Evolutionary conservation across 2,329 filamentous ascomycete species (phyloP).

Genomic region (Tolypocladium guangdongense): DNA sequence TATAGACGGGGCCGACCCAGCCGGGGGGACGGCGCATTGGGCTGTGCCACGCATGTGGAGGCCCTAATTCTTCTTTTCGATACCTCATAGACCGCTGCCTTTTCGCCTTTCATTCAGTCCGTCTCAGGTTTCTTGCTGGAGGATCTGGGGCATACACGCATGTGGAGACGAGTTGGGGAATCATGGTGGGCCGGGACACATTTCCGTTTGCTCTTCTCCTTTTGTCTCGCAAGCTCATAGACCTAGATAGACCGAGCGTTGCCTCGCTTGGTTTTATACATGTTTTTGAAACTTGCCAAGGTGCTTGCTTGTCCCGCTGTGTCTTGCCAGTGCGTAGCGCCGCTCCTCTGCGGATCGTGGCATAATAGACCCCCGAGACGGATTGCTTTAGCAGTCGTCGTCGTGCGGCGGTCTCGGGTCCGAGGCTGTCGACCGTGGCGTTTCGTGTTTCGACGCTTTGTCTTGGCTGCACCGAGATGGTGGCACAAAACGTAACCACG

Average conservation of each 20-base stretch:
- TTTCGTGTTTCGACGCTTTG: neutral
- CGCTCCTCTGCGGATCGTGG: neutral
- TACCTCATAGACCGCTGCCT: slow-evolving; percentile 18
- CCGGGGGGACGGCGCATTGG: neutral
- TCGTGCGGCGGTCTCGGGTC: neutral
- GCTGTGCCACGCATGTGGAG: neutral
- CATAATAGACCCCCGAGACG: neutral
- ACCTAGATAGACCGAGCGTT: neutral
- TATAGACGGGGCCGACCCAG: neutral
- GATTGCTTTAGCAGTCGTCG: neutral
- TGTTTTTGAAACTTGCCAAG: neutral
- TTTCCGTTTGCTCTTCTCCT: neutral
- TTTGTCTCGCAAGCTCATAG: neutral
- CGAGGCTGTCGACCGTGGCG: neutral
- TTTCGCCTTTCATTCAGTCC: neutral
- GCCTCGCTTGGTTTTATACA: neutral
- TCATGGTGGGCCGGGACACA: neutral
- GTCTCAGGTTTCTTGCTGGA: neutral
- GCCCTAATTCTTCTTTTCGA: neutral
- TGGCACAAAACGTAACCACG: neutral
- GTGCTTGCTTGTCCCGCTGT: neutral
- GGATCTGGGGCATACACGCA: neutral
- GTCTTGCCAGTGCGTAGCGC: neutral
- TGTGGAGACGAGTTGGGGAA: neutral
- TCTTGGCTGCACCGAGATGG: neutral